Base-by-base conservation (phyloP, 805 yeast genomes). In the Candida anglica region DNA sequence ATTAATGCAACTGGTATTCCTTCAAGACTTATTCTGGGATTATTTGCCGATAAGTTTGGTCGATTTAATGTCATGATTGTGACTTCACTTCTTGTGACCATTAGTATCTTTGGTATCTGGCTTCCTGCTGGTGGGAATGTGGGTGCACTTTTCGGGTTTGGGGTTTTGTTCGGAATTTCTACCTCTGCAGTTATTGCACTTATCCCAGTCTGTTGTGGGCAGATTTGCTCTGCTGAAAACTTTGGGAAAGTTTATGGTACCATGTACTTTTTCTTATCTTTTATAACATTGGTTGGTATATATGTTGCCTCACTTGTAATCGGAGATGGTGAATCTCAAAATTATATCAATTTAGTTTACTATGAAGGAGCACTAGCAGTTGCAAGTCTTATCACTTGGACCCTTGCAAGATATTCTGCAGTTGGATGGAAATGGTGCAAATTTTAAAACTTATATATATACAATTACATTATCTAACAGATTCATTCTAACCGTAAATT, bases 151-250 rank as follows among this genome's bases (percentile, higher is more conserved):
- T 53, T 46, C 52, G 71, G 68, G 2, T 77, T 73, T 41, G 56
- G 75, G 10, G 64, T 58, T 1, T 42, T 73, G 4, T 77, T 70
- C 49, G 86, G 86, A 0, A 69, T 78, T 37, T 59, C 70, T 31
- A 66, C 79, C 3, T 75, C 81, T 3, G 69, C 82, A 0, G 71
- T 77, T 3, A 58, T 78, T 31, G 69, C 82, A 3, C 47, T 78
- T 28, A 70, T 77, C 11, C 83, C 84, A 2, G 77, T 74, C 2
- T 73, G 82, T 44, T 61, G 75, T 23, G 81, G 79, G 1, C 77
- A 73, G 33, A 74, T 79, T 22, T 74, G 81, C 13, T 68, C 71
- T 33, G 68, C 73, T 2, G 70, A 69, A 28, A 71, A 66, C 41
- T 75, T 75, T 47, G 81, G 81, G 6, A 69, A 69, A 43, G 63